Evolutionary conservation across 345 rosid species (phyloP).

Genomic region (Cardamine occulta): DNA sequence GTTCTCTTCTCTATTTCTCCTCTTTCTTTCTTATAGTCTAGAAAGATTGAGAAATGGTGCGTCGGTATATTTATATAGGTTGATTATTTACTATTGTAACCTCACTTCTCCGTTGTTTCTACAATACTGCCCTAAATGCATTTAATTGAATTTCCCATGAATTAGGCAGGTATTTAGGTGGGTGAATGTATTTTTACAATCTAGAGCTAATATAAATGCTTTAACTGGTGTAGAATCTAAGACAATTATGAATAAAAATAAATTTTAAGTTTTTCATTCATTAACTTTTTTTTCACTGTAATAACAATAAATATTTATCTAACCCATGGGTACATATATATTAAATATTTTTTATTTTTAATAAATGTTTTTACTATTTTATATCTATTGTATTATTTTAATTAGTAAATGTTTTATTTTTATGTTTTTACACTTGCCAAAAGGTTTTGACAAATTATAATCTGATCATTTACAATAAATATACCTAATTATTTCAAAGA

Average conservation of each 20-base stretch:
- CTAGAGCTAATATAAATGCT: background rate
- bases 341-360: background rate
- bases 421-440: background rate
- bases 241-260: slow-evolving; percentile 10
- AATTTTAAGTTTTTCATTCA: background rate
- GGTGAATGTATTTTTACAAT: background rate
- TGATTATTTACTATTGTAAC: slow-evolving; percentile 21
- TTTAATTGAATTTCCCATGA: background rate
- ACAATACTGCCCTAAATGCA: background rate
- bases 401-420: background rate
- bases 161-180: background rate
- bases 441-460: background rate
- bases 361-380: background rate
- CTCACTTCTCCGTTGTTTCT: background rate
- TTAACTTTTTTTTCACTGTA: background rate
- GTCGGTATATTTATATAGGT: slow-evolving; percentile 22
- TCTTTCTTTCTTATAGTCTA: background rate
- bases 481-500: background rate
- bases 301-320: background rate
- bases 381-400: background rate
- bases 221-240: background rate
- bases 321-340: too few relatives aligned
- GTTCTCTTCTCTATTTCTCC: background rate
- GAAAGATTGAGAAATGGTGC: slow-evolving; percentile 5
- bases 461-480: background rate